phyloP scores from a whole-genome alignment of 1,139 yeast species.

The Lodderomyces elongisporus region DNA sequence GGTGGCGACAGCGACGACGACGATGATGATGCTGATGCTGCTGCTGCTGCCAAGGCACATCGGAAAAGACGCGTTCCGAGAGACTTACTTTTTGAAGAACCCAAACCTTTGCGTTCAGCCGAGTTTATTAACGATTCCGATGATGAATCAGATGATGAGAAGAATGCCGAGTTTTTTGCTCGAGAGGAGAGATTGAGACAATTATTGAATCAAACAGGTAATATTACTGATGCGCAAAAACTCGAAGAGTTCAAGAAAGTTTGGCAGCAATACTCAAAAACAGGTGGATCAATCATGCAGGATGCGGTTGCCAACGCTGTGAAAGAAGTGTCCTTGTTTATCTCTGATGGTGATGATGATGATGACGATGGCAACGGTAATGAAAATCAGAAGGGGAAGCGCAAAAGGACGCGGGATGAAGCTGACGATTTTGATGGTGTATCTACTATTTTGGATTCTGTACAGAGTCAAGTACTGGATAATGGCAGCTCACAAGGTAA shows the following conservation, averaged over 20 bases:
- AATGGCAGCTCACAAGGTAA: no score
- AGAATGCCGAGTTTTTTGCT: slow-evolving; percentile 49
- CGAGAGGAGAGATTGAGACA: slow-evolving; percentile 53
- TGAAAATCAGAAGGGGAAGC: not conserved
- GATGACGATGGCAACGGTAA: slow-evolving; percentile 1
- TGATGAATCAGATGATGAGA: slow-evolving; percentile 62
- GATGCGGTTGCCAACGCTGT: slow-evolving; percentile 24
- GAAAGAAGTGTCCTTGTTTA: slow-evolving; percentile 16
- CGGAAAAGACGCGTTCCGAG: slow-evolving; percentile 9
- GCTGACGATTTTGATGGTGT: slow-evolving; percentile 4
- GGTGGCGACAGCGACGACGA: no score
- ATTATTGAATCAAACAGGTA: slow-evolving; percentile 34
- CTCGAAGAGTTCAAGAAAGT: slow-evolving; percentile 34
- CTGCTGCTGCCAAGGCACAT: not conserved
- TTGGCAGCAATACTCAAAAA: slow-evolving; percentile 29
- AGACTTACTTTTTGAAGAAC: slow-evolving; percentile 14
- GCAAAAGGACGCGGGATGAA: slow-evolving; percentile 5
- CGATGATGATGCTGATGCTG: no score
- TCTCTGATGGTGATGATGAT: slow-evolving; percentile 12
- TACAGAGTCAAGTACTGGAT: no score
- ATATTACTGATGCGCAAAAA: slow-evolving; percentile 35
- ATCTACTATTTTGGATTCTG: no score
- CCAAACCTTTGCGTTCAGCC: slow-evolving; percentile 33
- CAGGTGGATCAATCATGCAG: slow-evolving; percentile 12
- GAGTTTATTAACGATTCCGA: slow-evolving; percentile 61